Evolutionary conservation across 2,329 filamentous ascomycete genomes (phyloP), one percentile per base, ranked within the genome.

Genomic region (Alternaria sp.): DNA sequence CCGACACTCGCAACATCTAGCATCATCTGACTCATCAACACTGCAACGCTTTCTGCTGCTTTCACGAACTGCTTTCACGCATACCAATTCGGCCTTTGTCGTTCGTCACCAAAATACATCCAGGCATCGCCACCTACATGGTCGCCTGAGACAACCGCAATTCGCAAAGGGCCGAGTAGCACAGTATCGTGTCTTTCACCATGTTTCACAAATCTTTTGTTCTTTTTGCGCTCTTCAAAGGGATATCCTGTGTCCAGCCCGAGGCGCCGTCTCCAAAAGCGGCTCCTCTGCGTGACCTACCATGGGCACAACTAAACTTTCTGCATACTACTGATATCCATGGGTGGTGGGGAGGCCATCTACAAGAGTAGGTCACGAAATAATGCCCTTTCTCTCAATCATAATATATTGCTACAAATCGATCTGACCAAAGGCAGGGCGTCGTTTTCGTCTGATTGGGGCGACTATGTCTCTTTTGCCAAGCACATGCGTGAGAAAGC

Each of bases 381-480:
- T 21, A 24, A 5, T 11, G n/a, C 21, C 28, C 44, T 51, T 40
- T 9, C 4, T 10, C 21, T 14, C 11, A 40, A 40, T 5, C 13
- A 14, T 24, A 40, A 11, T 24, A 24, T 50, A 5, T 14, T 42
- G 44, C 13, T 41, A 23, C 7, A 36, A 34, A 7, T 26, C 23
- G 36, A 23, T 42, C 56, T 67, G 49, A 69, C 63, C 8, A 40
- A 17, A 28, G 28, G 13, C 56, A 92, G 90, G 80, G 84, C 92
- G 3, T 94, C 95, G 60, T 99, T 96, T 78, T 93, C 92, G 6
- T 94, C 92, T 45, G 95, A 99, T 78, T 98, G 95, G 93, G 95
- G 95, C 58, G 95, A 99, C 79, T 99, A 98, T 78, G 85, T 98
- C 70, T 97, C 94, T 6, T 97, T 99, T 74, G 87, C 93, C 33